phyloP scores from a whole-genome alignment of 257 asterid species.

The Scutellaria galericulata region DNA sequence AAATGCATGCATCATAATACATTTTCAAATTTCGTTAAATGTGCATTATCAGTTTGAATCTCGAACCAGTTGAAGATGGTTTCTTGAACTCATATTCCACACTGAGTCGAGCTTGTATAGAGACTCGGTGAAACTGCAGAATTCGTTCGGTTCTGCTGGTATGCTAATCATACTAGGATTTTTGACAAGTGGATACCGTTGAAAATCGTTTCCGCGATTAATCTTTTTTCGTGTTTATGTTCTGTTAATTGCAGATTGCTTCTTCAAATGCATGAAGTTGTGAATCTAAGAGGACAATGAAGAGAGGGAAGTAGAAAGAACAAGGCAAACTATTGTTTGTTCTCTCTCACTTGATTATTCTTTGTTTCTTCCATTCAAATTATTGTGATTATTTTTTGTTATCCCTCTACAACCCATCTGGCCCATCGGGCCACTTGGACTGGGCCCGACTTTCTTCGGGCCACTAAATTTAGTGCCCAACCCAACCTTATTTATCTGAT shows the following conservation, averaged over 20 bases:
- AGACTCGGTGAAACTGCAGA: conserved; percentile 56
- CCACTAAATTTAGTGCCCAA: no score
- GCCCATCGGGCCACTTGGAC: no score
- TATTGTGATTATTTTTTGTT: no score
- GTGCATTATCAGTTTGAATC: conserved; percentile 15
- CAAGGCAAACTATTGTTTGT: no score
- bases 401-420: no score
- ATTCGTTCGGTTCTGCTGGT: conserved; percentile 53
- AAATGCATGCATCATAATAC: background rate
- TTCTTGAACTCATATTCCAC: conserved; percentile 56
- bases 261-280: conserved; percentile 52
- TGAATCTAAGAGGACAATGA: conserved; percentile 43
- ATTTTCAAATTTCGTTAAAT: background rate
- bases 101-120: conserved; percentile 65
- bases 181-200: conserved; percentile 2
- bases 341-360: no score
- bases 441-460: no score
- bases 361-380: no score
- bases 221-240: conserved; percentile 22
- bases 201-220: background rate
- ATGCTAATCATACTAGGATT: background rate
- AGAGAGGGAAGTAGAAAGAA: conserved; percentile 2
- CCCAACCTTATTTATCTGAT: no score
- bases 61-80: conserved; percentile 45
- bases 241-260: conserved; percentile 51